These are phyloP conservation scores for Fraxinus sp. DNA, from an alignment of 305 asterid genomes.

Conservation along the genomic window DNA sequence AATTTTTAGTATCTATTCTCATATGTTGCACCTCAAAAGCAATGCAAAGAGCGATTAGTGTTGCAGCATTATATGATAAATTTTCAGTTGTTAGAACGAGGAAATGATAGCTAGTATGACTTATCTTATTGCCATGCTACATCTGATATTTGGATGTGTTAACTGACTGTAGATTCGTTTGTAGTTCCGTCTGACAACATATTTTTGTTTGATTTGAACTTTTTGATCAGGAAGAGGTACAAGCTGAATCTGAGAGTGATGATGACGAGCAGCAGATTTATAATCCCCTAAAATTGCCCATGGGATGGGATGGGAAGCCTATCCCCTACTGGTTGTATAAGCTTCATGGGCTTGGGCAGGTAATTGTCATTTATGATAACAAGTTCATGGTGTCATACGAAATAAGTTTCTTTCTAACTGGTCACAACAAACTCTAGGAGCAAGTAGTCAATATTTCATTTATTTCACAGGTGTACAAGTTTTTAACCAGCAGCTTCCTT, in stretches of 20 bases:
- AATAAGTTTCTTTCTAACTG: neutral
- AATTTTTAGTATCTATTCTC: neutral
- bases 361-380: slow-evolving; percentile 30
- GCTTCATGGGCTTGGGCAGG: slow-evolving; percentile 99
- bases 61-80: neutral
- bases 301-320: slow-evolving; percentile 99
- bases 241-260: slow-evolving; percentile 92
- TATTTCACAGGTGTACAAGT: neutral
- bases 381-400: neutral
- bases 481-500: neutral
- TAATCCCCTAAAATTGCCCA: slow-evolving; percentile 94
- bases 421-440: neutral
- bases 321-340: slow-evolving; percentile 98
- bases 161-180: neutral
- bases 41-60: neutral
- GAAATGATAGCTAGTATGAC: neutral
- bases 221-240: slow-evolving; percentile 73
- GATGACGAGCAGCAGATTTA: slow-evolving; percentile 97
- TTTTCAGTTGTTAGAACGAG: neutral
- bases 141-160: neutral
- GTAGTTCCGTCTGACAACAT: slow-evolving; percentile 1
- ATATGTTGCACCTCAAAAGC: neutral
- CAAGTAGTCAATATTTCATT: neutral
- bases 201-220: slow-evolving; percentile 18
- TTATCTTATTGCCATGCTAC: neutral